A percentile compares a stretch with the other conserved stretches of the same genome.
Conservation (phyloP, 768 basidiomycete species). For the Lactarius psammicola region DNA sequence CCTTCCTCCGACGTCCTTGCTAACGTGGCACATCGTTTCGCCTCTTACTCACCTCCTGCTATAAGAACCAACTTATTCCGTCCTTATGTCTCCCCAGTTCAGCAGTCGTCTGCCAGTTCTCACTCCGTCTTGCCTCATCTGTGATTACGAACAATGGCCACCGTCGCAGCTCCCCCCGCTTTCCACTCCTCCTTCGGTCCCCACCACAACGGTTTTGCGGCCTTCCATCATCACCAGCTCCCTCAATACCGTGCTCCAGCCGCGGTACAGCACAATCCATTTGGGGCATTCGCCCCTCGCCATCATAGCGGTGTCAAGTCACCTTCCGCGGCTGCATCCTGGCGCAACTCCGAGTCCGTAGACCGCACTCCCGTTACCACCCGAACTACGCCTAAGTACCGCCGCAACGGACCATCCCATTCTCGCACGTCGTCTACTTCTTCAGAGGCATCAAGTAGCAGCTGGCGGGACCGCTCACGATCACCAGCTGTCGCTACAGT, state of each 20-base stretch:
- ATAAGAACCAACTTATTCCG: background rate
- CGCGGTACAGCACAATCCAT: constrained; percentile 1
- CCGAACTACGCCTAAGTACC: background rate
- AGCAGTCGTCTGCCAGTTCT: background rate
- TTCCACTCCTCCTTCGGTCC: constrained; percentile 9
- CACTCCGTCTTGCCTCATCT: background rate
- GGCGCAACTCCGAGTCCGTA: constrained; percentile 20
- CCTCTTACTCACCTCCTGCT: background rate
- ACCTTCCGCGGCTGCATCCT: constrained; percentile 12
- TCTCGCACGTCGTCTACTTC: constrained; percentile 12
- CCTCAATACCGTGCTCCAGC: background rate
- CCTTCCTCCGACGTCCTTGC: too few species aligned
- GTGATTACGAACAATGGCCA: constrained; percentile 17
- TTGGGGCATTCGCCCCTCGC: constrained; percentile 21
- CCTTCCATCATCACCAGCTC: background rate
- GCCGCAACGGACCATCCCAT: background rate
- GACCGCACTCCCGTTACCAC: background rate
- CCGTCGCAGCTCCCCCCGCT: constrained; percentile 1
- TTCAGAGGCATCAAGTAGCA: constrained; percentile 3
- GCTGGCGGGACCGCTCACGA: constrained; percentile 7
- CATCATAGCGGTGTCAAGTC: constrained; percentile 3
- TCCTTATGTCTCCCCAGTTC: background rate
- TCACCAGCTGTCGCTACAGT: background rate
- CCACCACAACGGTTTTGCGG: background rate
- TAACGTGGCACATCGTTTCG: constrained; percentile 6